Conservation (phyloP, 2,329 filamentous ascomycete species). For the Rugonectria rugulosa region DNA sequence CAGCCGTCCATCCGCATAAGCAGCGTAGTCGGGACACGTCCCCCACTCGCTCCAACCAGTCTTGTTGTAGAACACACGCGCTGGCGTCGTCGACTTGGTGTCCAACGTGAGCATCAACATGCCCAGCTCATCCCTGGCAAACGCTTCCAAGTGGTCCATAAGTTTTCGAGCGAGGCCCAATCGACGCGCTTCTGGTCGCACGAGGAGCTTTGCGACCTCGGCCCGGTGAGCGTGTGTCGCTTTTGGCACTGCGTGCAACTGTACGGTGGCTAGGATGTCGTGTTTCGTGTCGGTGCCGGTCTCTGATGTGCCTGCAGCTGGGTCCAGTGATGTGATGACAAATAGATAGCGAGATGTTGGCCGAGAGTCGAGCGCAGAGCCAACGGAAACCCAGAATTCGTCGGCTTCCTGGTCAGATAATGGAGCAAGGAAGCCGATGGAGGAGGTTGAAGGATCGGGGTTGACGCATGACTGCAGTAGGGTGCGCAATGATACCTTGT, state of each 20-base stretch:
- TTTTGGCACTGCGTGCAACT: constrained; percentile 3
- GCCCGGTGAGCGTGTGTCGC: constrained; percentile 4
- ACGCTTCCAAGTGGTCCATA: not conserved
- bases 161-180: not conserved
- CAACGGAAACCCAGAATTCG: not conserved
- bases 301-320: not conserved
- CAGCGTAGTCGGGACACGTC: constrained; percentile 2
- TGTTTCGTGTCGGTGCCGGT: not conserved
- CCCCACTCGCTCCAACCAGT: constrained; percentile 8
- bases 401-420: not conserved
- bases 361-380: not conserved
- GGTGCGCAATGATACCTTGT: not conserved
- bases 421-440: constrained; percentile 1
- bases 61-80: not conserved
- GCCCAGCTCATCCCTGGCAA: not conserved
- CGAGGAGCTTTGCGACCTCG: constrained; percentile 2
- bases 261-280: not conserved
- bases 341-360: not conserved
- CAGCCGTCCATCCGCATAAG: constrained; percentile 1
- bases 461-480: constrained; percentile 5
- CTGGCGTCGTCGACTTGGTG: not conserved
- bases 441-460: not conserved
- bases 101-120: not conserved
- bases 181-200: constrained; percentile 1
- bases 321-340: not conserved